Conservation (phyloP, 208 protist genomes). For the Leptomonas pyrrhocoris region DNA sequence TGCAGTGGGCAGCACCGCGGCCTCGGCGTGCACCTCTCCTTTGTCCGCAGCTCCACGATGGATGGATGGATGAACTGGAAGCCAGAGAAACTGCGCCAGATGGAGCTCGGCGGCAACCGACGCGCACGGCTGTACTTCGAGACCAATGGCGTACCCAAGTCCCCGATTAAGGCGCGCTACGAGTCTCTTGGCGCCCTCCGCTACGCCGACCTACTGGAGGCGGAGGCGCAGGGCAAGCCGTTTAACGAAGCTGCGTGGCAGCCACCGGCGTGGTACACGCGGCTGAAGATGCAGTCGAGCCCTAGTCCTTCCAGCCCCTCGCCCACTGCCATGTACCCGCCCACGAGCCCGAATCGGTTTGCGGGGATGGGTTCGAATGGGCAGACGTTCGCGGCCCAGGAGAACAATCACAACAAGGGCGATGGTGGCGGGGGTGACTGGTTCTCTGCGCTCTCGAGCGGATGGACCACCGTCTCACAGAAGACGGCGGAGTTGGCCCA, state of each 20-base stretch:
- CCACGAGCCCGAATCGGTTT: conserved; percentile 60
- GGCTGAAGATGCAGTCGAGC: conserved; percentile 31
- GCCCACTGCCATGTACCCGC: conserved; percentile 32
- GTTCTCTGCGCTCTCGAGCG: conserved; percentile 55
- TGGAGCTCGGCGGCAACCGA: conserved; percentile 91
- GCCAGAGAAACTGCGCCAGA: conserved; percentile 89
- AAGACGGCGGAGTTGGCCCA: conserved; percentile 70
- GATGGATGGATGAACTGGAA: conserved; percentile 93
- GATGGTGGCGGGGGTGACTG: conserved; percentile 40
- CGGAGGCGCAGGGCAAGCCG: conserved; percentile 63
- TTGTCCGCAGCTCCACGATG: conserved; percentile 94
- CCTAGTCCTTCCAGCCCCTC: neutral
- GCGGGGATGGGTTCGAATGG: conserved; percentile 51
- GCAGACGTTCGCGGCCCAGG: conserved; percentile 1
- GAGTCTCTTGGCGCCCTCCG: conserved; percentile 77
- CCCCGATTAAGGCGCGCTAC: conserved; percentile 76
- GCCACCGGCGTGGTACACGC: conserved; percentile 82
- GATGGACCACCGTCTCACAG: conserved; percentile 67
- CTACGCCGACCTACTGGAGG: conserved; percentile 84
- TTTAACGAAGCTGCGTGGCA: conserved; percentile 81
- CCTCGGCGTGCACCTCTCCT: conserved; percentile 93
- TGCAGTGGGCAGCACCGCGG: conserved; percentile 92
- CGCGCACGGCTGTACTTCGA: conserved; percentile 89
- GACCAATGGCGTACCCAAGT: conserved; percentile 58
- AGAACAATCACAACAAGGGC: conserved; percentile 20